These are phyloP conservation scores for Protea cynaroides DNA, from an alignment of 164 flowering plant species.

Conservation along the genomic window DNA sequence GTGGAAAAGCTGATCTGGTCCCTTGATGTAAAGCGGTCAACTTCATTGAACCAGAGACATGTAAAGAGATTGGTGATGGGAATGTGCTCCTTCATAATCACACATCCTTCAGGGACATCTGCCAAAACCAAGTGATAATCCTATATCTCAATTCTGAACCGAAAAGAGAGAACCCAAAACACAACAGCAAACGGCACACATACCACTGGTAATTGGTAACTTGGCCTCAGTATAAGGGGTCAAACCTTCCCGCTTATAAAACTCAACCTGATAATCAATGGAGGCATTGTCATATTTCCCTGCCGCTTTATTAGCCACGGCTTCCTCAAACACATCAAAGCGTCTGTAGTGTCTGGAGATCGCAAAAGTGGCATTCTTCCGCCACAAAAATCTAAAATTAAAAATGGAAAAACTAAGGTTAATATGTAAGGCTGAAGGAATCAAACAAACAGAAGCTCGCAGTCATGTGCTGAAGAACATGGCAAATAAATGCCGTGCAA, in stretches of 20 bases:
- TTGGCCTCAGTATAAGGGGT: conserved; percentile 78
- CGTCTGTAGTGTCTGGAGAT: conserved; percentile 91
- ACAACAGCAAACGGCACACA: conserved; percentile 10
- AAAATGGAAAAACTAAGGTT: conserved; percentile 3
- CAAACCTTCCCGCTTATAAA: conserved; percentile 78
- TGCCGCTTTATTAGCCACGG: conserved; percentile 96
- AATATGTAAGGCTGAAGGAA: background rate
- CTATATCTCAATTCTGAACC: conserved; percentile 7
- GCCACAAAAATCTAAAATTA: conserved; percentile 89
- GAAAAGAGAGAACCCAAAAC: background rate
- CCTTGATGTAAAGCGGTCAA: conserved; percentile 91
- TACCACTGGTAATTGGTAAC: conserved; percentile 95
- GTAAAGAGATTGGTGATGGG: conserved; percentile 86
- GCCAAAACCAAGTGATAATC: conserved; percentile 16
- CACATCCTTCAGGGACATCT: conserved; percentile 99
- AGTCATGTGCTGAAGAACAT: background rate
- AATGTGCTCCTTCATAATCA: conserved; percentile 76
- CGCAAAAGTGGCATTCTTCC: conserved; percentile 75
- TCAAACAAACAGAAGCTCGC: background rate
- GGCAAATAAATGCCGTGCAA: background rate
- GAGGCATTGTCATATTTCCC: conserved; percentile 84
- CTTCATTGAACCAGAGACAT: conserved; percentile 98
- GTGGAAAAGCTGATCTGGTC: conserved; percentile 93
- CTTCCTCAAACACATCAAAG: conserved; percentile 91
- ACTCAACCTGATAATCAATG: conserved; percentile 77